Base-by-base conservation (phyloP, 108 stramenopile species). In the Aurantiochytrium sp. region DNA sequence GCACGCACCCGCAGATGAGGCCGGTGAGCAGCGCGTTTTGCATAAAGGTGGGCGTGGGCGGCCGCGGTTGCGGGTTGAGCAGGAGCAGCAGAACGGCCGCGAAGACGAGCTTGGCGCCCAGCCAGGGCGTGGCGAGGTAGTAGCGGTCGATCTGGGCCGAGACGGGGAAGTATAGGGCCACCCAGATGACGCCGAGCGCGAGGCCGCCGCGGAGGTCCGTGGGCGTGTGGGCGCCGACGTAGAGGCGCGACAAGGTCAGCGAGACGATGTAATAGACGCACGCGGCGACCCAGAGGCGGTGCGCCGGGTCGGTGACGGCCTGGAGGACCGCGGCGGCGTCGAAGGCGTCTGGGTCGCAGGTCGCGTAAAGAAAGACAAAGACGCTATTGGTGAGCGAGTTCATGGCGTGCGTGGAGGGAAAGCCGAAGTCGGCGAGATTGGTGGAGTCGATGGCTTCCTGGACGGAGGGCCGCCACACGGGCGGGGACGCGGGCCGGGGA, bases 121-220 rank as follows among this genome's bases (percentile, higher is more conserved):
- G 45, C n/a, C 21, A 48, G 36, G 73, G 24, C 6, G 73, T 81
- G 42, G 42, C 6, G 32, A 81, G 45, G 39, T 48, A 48, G 42
- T 48, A 81, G 73, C 45, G 73, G 45, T 81, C 73, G 24, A 81
- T 12, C 24, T 48, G n/a, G 27, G 39, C 73, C n/a, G 42, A 48
- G 19, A 48, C n/a, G 24, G 73, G 45, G 24, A 81, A 81, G 45
- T 39, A 81, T 10, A 37, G 6, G 24, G 73, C 73, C 6, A 48
- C 24, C 73, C 73, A 81, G 73, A 48, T 81, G 27, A 12, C n/a
- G 19, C 73, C 73, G 73, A 81, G 73, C 21, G 73, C 45, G 24
- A 81, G 73, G 39, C 73, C 73, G 32, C 73, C 73, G 39, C 73
- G 73, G 45, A 81, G 21, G 2, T 81, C 73, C 30, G 73, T 81